Evolutionary conservation across 2,329 filamentous ascomycete genomes (phyloP), one percentile per base, ranked within the genome.

Genomic region (Microdochium bolleyi): DNA sequence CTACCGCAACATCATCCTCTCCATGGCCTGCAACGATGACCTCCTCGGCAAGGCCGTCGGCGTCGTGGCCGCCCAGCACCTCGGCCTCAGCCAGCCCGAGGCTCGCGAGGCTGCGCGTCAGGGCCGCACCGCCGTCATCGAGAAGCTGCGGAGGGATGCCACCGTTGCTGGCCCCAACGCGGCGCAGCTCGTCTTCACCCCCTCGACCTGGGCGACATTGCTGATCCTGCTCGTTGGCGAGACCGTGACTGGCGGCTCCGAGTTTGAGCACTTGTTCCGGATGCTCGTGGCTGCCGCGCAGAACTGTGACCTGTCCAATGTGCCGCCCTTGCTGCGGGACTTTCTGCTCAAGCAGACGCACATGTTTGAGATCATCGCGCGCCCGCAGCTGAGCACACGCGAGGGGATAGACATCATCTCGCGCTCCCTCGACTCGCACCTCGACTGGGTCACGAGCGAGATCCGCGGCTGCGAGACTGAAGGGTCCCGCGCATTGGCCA

Each of bases 161-260:
- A 14, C 58, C 61, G 1, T 58, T 60, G 2, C 60, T 62, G 0
- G 56, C 62, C 9, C 57, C 4, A 41, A 41, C 19, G 37, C 37
- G 37, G 14, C 37, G 37, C 37, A 41, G 19, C 37, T 41, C 61
- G n/a, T 71, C 0, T 71, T 72, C 55, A 69, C 63, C 30, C 61
- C 64, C 1, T 70, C 62, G 11, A 70, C 65, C 2, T 63, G 69
- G 56, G 67, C 68, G 0, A 72, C 69, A 0, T 58, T 73, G 11
- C 55, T 72, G 1, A 64, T 73, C 0, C 60, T 73, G 1, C 56
- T 73, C 0, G 69, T 73, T 0, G 70, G 70, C 0, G 70, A 73
- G 14, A 72, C 70, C 0, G 70, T 73, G 7, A 73, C 70, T 0
- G 70, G 69, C 1, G 67, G 69, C 3, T 62, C 61, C 21, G 70